Evolutionary conservation across 1,284 basidiomycete species (phyloP), one percentile per base, ranked within the genome.

Genomic region (Ustilago nuda): DNA sequence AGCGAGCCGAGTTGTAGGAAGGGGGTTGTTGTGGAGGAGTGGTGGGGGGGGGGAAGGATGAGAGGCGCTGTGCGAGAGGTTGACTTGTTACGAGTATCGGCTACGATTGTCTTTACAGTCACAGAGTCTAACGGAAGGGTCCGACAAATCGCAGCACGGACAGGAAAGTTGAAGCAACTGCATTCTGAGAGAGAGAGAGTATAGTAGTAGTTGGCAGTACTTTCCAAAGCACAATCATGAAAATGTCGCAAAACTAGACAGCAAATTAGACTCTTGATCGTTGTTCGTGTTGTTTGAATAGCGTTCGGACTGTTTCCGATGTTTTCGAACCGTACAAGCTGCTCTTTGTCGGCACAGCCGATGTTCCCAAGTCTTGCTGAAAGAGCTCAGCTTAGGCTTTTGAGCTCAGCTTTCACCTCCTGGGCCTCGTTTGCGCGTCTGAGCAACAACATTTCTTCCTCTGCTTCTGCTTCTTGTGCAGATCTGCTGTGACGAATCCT

Each of bases 41-140:
- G 54, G 43, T 35, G 33, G 54, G 5, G 19, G 19, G 19, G 19
- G 19, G 19, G 19, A 19, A 53, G 35, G 32, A 36, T 9, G 51
- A 36, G 30, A 30, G 45, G 23, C 8, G 2, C 27, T 13, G 23
- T 32, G 23, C 48, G 27, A 32, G n/a, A 32, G 30, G n/a, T 9
- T 9, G 1, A 48, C 50, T 41, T 12, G 39, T 3, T 27, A 27
- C 23, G 23, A 27, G 3, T 27, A 27, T 27, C 23, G 23, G 23
- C 23, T 27, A 41, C 39, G 17, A 19, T 45, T 17, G n/a, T 4
- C 6, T 19, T 19, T 7, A 0, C 11, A 45, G n/a, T 19, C n/a
- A 6, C n/a, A 19, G 43, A 45, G 19, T 45, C 4, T 7, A 19
- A n/a, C 7, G 56, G 23, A 51, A 59, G 57, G 46, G 57, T 59